Base-by-base conservation (phyloP, 2,329 filamentous ascomycete species). In the Aspergillus texensis region DNA sequence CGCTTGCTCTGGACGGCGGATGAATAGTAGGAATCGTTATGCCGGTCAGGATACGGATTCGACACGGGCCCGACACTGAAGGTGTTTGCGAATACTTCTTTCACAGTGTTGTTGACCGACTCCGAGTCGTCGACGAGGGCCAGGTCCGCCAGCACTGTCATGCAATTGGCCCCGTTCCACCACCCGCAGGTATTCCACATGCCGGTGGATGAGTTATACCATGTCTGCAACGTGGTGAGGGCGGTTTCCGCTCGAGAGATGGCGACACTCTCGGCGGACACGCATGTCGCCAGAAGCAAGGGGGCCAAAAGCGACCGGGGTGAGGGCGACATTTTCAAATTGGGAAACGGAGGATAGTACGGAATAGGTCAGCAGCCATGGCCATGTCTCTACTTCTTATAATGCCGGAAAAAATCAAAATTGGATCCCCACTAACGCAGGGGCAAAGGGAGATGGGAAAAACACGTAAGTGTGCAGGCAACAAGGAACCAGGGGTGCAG, bases 141-240 rank as follows among this genome's bases (percentile, higher is more conserved):
- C 28, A 86, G 75, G 61, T 91, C 86, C 58, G 83, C 85, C 21
- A 92, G 75, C 3, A 83, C 83, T 0, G 88, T 90, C 63, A 92
- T 78, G 62, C 83, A 83, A 71, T 91, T 92, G 52, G 86, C 90
- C 59, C 85, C 84, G 71, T 92, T 91, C 90, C 90, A 93, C 90
- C 90, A 93, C n/a, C 84, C 84, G 9, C 84, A 83, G 0, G 84
- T 84, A 60, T 86, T 77, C 88, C 88, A 92, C 14, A 91, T 79
- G 4, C 90, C 90, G 1, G 82, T 87, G 6, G 72, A 71, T 3
- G 76, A 62, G 70, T 89, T 84, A 74, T 91, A 91, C 84, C 86
- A 91, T 48, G 70, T 72, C 68, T 90, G 87, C 1, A 91, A 80
- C 6, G 81, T 74, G 26, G 75, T 70, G 2, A 82, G 70, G 4